A percentile compares a stretch with the other conserved stretches of the same genome.
Conservation (phyloP, 768 basidiomycete genomes). For the Tricholoma terreum region DNA sequence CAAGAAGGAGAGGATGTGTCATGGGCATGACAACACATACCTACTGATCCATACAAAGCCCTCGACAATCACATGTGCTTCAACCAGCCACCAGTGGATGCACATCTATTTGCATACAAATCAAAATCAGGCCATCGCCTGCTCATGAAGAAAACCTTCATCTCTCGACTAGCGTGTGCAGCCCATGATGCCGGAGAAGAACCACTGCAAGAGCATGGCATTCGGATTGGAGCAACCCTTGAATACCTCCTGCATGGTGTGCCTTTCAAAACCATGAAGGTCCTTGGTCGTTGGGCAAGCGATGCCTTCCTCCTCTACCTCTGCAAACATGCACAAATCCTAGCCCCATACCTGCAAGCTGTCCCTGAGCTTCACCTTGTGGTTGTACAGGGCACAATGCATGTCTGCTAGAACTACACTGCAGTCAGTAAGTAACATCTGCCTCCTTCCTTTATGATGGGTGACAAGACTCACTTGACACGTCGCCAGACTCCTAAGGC, state of each 20-base stretch:
- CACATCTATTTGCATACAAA: conserved; percentile 8
- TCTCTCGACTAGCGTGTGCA: conserved; percentile 9
- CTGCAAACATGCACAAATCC: conserved; percentile 11
- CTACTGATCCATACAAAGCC: conserved; percentile 7
- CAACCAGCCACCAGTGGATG: conserved; percentile 6
- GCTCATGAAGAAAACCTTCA: conserved; percentile 22
- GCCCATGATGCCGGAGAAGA: neutral
- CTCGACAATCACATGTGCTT: neutral
- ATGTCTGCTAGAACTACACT: no score
- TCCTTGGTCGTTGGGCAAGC: no score
- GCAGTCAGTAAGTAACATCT: no score
- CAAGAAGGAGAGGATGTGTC: conserved; percentile 11
- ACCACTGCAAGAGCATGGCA: conserved; percentile 4
- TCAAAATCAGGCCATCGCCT: neutral
- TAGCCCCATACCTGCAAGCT: conserved; percentile 15
- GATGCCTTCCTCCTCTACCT: conserved; percentile 18
- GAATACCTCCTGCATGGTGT: no score
- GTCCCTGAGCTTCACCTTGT: no score
- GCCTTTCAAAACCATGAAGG: no score
- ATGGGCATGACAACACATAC: conserved; percentile 11
- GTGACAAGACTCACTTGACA: no score
- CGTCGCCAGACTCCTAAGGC: no score
- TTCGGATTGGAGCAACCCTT: conserved; percentile 27
- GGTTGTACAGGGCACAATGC: no score
- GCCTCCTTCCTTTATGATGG: no score